Evolutionary conservation across 371 early-diverging fungal species (phyloP).

Genomic region (Mortierella sp.): DNA sequence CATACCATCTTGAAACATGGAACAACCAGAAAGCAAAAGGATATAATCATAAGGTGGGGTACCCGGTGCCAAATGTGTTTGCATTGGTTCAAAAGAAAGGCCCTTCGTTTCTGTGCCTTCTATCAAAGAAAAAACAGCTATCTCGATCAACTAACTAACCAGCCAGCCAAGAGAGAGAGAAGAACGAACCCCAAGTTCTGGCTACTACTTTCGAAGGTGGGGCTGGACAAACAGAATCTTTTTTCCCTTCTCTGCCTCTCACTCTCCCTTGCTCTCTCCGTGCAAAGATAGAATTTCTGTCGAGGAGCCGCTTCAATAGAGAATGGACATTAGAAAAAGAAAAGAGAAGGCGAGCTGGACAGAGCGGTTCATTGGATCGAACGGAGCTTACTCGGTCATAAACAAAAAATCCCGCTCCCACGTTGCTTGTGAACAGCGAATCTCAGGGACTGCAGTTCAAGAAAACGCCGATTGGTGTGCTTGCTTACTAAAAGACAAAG

Average conservation of each 20-base stretch:
- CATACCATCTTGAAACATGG: background rate
- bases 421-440: background rate
- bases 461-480: slow-evolving; percentile 3
- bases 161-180: too few relatives aligned
- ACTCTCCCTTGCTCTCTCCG: background rate
- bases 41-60: background rate
- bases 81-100: background rate
- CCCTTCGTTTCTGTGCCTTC: background rate
- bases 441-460: slow-evolving; percentile 7
- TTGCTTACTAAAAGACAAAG: background rate
- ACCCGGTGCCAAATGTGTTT: background rate
- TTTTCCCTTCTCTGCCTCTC: background rate
- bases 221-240: background rate
- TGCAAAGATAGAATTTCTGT: background rate
- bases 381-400: background rate
- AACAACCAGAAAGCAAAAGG: background rate
- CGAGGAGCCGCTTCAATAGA: background rate
- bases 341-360: background rate
- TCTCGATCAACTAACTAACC: too few relatives aligned
- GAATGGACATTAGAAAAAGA: background rate
- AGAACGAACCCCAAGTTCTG: background rate
- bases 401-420: slow-evolving; percentile 10
- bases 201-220: background rate
- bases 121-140: background rate
- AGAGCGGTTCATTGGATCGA: background rate